phyloP scores from a whole-genome alignment of 164 flowering plant genomes.

The Tetracentron sinense region DNA sequence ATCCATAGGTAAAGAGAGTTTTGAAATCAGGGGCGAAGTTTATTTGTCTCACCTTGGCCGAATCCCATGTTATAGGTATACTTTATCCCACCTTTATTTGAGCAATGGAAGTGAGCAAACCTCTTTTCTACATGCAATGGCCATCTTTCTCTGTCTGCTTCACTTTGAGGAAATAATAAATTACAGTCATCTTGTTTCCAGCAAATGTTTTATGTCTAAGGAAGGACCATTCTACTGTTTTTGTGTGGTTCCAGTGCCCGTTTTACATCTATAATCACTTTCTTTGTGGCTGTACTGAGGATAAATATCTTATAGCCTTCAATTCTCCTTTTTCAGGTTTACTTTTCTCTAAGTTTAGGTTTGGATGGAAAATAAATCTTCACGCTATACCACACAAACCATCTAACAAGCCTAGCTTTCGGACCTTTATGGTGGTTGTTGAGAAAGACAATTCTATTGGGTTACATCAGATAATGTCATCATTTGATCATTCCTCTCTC shows the following conservation, averaged over 20 bases:
- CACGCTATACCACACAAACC: constrained; percentile 50
- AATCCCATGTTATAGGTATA: constrained; percentile 90
- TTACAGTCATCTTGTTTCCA: background rate
- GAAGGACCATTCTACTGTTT: background rate
- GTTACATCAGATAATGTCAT: constrained; percentile 40
- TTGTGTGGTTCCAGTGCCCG: background rate
- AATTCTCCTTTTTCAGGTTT: constrained; percentile 41
- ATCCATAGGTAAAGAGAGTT: constrained; percentile 73
- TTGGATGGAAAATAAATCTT: constrained; percentile 76
- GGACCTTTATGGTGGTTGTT: constrained; percentile 72
- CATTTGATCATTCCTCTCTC: constrained; percentile 38
- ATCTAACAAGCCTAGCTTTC: constrained; percentile 42
- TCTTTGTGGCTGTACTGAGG: background rate
- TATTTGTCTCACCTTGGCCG: constrained; percentile 82
- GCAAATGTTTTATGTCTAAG: background rate
- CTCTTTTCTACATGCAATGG: background rate
- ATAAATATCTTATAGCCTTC: background rate
- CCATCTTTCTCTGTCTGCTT: background rate
- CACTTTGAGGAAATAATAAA: background rate
- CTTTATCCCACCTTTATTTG: constrained; percentile 1
- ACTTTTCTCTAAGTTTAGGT: constrained; percentile 75
- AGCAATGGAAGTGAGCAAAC: background rate
- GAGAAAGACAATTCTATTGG: constrained; percentile 47
- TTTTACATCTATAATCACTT: background rate
- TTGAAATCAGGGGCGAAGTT: constrained; percentile 63